phyloP scores from a whole-genome alignment of 2,329 filamentous ascomycete species.

The Alternaria infectoria region DNA sequence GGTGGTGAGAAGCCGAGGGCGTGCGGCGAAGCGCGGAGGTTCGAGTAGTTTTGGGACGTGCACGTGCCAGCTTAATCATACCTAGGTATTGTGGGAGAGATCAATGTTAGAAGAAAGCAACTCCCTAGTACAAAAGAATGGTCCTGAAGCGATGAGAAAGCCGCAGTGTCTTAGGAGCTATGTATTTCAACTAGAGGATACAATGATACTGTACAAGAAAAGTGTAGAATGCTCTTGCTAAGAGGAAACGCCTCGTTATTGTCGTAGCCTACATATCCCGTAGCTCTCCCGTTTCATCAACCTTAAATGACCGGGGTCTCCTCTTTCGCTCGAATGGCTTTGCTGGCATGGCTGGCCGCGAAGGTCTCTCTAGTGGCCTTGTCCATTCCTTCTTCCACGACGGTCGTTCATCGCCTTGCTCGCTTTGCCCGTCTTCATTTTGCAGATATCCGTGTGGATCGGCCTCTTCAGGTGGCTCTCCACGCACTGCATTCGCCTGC shows the following conservation, averaged over 20 bases:
- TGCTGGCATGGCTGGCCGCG: not conserved
- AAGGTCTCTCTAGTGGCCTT: conserved; percentile 17
- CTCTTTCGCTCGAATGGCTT: not conserved
- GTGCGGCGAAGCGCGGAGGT: conserved; percentile 32
- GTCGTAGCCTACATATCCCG: conserved; percentile 1
- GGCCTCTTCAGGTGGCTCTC: conserved; percentile 10
- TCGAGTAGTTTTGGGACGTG: conserved; percentile 20
- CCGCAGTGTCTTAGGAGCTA: not conserved
- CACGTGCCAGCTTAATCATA: conserved; percentile 10
- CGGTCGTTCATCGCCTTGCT: not conserved
- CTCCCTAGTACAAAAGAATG: too few species aligned
- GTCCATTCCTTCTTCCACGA: conserved; percentile 23
- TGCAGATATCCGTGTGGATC: conserved; percentile 18
- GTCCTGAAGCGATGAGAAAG: too few species aligned
- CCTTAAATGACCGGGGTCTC: not conserved
- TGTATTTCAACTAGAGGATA: not conserved
- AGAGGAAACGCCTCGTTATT: not conserved
- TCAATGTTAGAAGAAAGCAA: too few species aligned
- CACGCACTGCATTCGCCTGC: not conserved
- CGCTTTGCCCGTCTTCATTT: not conserved
- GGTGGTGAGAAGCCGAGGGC: conserved; percentile 1
- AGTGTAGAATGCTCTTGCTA: not conserved
- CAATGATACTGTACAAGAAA: conserved; percentile 8
- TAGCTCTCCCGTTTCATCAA: not conserved
- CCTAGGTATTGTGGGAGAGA: not conserved